Evolutionary conservation across 371 early-diverging fungal species (phyloP).

Genomic region (Syncephalastrum contaminatum): DNA sequence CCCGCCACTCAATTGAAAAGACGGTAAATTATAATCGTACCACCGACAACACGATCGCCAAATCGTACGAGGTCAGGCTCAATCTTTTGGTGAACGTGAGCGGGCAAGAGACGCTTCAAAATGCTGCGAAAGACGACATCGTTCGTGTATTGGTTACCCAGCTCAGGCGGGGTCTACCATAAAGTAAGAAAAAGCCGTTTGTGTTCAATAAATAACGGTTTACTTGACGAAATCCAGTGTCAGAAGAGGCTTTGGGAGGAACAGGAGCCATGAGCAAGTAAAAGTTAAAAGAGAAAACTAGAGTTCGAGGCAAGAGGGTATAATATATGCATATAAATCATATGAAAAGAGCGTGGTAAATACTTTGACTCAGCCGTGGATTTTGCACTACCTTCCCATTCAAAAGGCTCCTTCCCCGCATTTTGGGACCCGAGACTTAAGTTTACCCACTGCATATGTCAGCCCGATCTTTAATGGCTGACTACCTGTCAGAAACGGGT

Average conservation of each 20-base stretch:
- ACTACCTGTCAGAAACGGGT: too few relatives aligned
- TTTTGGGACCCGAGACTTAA: too few relatives aligned
- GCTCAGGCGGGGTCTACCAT: slow-evolving; percentile 45
- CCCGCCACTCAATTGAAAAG: neutral
- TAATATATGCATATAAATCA: too few relatives aligned
- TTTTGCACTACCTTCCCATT: too few relatives aligned
- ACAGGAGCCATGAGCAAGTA: slow-evolving; percentile 4
- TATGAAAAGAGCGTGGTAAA: too few relatives aligned
- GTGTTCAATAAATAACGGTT: neutral
- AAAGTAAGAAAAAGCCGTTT: neutral
- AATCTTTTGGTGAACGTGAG: slow-evolving; percentile 34
- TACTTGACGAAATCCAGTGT: slow-evolving; percentile 40
- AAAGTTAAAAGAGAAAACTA: too few relatives aligned
- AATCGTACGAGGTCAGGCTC: slow-evolving; percentile 47
- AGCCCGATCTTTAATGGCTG: too few relatives aligned
- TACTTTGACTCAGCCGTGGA: too few relatives aligned
- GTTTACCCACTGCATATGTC: too few relatives aligned
- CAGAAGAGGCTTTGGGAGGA: slow-evolving; percentile 27
- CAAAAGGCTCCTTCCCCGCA: too few relatives aligned
- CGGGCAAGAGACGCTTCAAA: slow-evolving; percentile 49
- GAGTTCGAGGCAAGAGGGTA: too few relatives aligned
- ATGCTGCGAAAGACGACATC: slow-evolving; percentile 52
- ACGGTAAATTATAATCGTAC: slow-evolving; percentile 12
- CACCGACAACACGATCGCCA: slow-evolving; percentile 42
- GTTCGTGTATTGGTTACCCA: slow-evolving; percentile 54